These are phyloP conservation scores for Gnomoniopsis smithogilvyi DNA, from an alignment of 2,329 filamentous ascomycete genomes.

Conservation along the genomic window DNA sequence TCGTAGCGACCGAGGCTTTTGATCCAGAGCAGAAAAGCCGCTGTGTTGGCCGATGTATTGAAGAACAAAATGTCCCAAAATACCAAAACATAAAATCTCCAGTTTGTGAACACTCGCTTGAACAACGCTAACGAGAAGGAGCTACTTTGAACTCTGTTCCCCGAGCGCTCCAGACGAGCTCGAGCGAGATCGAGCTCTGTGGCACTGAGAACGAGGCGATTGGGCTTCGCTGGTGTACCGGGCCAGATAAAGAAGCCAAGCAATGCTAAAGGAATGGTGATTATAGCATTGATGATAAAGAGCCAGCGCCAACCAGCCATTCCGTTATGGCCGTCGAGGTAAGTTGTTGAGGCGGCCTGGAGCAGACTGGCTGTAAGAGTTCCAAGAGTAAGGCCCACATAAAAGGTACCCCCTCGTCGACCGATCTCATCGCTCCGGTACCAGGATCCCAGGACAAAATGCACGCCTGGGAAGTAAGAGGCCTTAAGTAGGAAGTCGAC, in stretches of 20 bases:
- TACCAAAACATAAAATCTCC: slow-evolving; percentile 49
- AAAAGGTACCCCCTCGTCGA: slow-evolving; percentile 25
- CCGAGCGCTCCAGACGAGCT: slow-evolving; percentile 25
- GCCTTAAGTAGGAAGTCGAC: too few relatives aligned
- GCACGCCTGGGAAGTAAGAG: slow-evolving; percentile 2
- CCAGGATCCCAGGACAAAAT: slow-evolving; percentile 17
- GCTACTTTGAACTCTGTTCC: slow-evolving; percentile 4
- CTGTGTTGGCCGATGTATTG: slow-evolving; percentile 46
- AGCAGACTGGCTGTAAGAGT: slow-evolving; percentile 17
- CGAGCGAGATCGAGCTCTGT: slow-evolving; percentile 30
- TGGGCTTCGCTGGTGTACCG: slow-evolving; percentile 33
- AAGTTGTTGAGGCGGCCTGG: slow-evolving; percentile 10
- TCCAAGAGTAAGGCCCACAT: slow-evolving; percentile 23
- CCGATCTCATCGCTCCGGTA: slow-evolving; percentile 17
- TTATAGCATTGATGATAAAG: slow-evolving; percentile 38
- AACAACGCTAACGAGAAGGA: slow-evolving; percentile 29
- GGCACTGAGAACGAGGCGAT: slow-evolving; percentile 29
- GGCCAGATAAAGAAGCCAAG: slow-evolving; percentile 42
- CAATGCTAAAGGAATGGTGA: slow-evolving; percentile 46
- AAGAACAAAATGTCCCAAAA: slow-evolving; percentile 54
- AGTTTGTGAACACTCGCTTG: slow-evolving; percentile 34
- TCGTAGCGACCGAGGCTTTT: slow-evolving; percentile 51
- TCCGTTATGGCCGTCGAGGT: slow-evolving; percentile 13
- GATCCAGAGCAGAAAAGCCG: slow-evolving; percentile 54
- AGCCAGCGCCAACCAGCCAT: slow-evolving; percentile 17